Percentiles rank a stretch among this genome's conserved stretches.
phyloP scores from a whole-genome alignment of 2,329 filamentous ascomycete genomes.

The Penicillium sp. region DNA sequence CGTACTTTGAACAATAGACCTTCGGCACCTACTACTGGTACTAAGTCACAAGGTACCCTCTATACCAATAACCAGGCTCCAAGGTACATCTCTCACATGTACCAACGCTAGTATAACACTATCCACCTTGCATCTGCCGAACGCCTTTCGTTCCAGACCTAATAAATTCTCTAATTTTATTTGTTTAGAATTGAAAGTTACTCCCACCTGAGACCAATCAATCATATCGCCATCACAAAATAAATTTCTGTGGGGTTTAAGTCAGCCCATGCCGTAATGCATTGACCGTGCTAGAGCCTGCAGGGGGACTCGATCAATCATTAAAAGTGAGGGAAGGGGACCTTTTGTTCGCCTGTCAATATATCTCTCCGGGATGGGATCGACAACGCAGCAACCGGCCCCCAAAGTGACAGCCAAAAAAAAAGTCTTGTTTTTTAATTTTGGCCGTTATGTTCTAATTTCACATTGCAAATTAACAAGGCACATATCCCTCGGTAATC shows the following conservation, averaged over 20 bases:
- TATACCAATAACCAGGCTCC: background rate
- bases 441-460: background rate
- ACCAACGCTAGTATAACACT: background rate
- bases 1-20: background rate
- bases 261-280: slow-evolving; percentile 21
- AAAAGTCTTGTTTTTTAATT: slow-evolving; percentile 11
- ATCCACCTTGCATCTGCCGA: slow-evolving; percentile 21
- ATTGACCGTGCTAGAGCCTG: slow-evolving; percentile 24
- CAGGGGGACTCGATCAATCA: slow-evolving; percentile 21
- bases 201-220: slow-evolving; percentile 17
- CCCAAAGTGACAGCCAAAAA: slow-evolving; percentile 25
- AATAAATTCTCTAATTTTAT: slow-evolving; percentile 8
- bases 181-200: slow-evolving; percentile 8
- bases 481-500: background rate
- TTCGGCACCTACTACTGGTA: background rate
- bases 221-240: slow-evolving; percentile 12
- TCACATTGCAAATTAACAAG: background rate
- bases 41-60: background rate
- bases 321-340: background rate
- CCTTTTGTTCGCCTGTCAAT: slow-evolving; percentile 19
- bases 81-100: slow-evolving; percentile 3
- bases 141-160: slow-evolving; percentile 20
- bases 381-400: slow-evolving; percentile 30
- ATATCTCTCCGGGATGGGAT: slow-evolving; percentile 21
- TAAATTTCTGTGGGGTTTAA: slow-evolving; percentile 17